Evolutionary conservation across 2,329 filamentous ascomycete genomes (phyloP), one percentile per base, ranked within the genome.

Genomic region (Venturia aucupariae): DNA sequence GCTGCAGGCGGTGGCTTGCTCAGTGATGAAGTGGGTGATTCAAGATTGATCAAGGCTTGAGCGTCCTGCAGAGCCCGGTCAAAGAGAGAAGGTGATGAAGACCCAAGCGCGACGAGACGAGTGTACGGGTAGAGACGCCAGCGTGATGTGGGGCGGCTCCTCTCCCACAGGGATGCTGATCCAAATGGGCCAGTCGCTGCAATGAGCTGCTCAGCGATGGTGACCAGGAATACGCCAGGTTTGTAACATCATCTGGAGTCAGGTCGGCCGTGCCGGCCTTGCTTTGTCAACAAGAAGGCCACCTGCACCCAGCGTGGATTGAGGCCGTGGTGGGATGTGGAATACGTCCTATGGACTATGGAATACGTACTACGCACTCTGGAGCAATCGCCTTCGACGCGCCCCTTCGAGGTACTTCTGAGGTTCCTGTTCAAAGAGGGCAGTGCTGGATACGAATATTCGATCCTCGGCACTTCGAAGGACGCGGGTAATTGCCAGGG

Each of bases 41-140:
- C 51, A 57, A 35, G n/a, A 57, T 57, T 35, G 51, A 57, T 19
- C 51, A 57, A 57, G 51, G 51, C 51, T 57, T 57, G 27, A 35
- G 15, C 30, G 51, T 57, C 27, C 51, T 57, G 51, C 51, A 57
- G 51, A 57, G 35, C 51, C 51, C n/a, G 15, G 51, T 57, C 51
- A 35, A 57, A 27, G 27, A 35, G 27, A 35, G 51, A 57, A 35
- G 51, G 27, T 35, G 51, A 57, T 35, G 30, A 35, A 57, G 51
- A 57, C 27, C 51, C 51, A n/a, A 57, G 51, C 51, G 27, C 27
- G 19, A 57, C 19, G 51, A 57, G 51, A 57, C 51, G 51, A 38
- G 11, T 38, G 35, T 38, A 35, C 32, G 4, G 2, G 51, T 35
- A n/a, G 3, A 57, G 51, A 35, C 51, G 51, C 30, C 32, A 35